Evolutionary conservation across 805 yeast genomes (phyloP).

Genomic region (Metschnikowia colocasiae): DNA sequence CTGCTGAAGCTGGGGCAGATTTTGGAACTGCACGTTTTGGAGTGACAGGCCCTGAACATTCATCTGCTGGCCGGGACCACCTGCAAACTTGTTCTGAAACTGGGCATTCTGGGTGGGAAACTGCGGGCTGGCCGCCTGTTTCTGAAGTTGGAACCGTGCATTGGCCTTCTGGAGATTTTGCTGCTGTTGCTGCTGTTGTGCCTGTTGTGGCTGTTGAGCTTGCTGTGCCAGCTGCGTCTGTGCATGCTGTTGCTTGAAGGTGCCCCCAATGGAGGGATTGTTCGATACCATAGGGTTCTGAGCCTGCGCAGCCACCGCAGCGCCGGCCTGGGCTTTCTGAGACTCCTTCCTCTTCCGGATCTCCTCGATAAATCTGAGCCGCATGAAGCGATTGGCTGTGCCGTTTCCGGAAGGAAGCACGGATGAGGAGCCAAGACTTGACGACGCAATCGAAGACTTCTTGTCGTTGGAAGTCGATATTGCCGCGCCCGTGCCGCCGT

Average conservation of each 20-base stretch:
- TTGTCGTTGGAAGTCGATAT: conserved; percentile 7
- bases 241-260: conserved; percentile 7
- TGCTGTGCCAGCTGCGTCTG: conserved; percentile 4
- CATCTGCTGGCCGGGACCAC: neutral
- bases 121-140: conserved; percentile 3
- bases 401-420: conserved; percentile 22
- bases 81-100: neutral
- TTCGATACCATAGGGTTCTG: conserved; percentile 8
- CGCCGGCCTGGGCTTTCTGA: conserved; percentile 40
- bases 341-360: conserved; percentile 62
- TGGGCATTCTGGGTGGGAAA: neutral
- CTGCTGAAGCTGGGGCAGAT: conserved; percentile 3
- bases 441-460: conserved; percentile 6
- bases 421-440: conserved; percentile 16
- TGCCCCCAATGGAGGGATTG: conserved; percentile 1
- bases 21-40: neutral
- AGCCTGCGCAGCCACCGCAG: conserved; percentile 38
- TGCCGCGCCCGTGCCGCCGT: conserved; percentile 6
- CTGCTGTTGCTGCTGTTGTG: conserved; percentile 10
- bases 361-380: conserved; percentile 85
- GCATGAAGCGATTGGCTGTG: conserved; percentile 66
- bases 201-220: conserved; percentile 7
- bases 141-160: conserved; percentile 4
- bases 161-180: conserved; percentile 1
- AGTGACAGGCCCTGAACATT: conserved; percentile 1